A percentile compares a stretch with the other conserved stretches of the same genome.
phyloP scores from a whole-genome alignment of 202 grass and related monocot species.

The Bolboschoenoplectus hybrid region DNA sequence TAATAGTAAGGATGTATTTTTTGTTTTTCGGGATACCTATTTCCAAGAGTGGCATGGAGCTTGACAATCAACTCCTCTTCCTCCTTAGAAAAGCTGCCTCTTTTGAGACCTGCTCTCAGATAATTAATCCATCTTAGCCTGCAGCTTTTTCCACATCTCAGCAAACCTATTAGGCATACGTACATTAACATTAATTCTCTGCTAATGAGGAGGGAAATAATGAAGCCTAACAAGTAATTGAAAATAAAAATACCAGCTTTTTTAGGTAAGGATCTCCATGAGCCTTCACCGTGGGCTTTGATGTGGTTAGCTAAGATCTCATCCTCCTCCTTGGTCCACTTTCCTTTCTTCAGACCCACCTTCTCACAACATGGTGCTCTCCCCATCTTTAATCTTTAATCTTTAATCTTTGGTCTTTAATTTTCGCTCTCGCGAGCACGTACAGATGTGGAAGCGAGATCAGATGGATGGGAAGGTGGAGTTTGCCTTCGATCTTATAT shows the following conservation, averaged over 20 bases:
- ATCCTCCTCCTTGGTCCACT: conserved; percentile 49
- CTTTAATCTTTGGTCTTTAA: too few species aligned
- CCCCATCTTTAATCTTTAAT: conserved; percentile 42
- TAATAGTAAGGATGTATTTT: too few species aligned
- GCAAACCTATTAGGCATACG: conserved; percentile 28
- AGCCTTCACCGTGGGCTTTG: conserved; percentile 45
- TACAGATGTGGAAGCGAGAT: not conserved
- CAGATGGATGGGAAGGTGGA: not conserved
- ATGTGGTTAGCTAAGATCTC: conserved; percentile 43
- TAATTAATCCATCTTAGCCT: conserved; percentile 55
- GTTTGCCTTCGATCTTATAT: not conserved
- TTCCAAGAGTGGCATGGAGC: conserved; percentile 43
- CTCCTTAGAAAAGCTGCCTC: conserved; percentile 46
- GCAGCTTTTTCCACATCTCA: conserved; percentile 53
- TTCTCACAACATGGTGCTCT: conserved; percentile 58
- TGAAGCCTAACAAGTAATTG: not conserved
- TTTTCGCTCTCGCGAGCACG: not conserved
- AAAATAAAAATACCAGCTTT: conserved; percentile 43
- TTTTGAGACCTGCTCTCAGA: conserved; percentile 44
- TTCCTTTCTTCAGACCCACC: conserved; percentile 49
- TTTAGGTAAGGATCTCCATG: conserved; percentile 58
- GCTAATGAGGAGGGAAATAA: not conserved
- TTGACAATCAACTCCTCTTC: conserved; percentile 49
- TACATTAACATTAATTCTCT: not conserved
- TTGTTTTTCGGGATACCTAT: conserved; percentile 19